Evolutionary conservation across 805 yeast species (phyloP), one percentile per base, ranked within the genome.

Genomic region (Jamesozyma lodderae): DNA sequence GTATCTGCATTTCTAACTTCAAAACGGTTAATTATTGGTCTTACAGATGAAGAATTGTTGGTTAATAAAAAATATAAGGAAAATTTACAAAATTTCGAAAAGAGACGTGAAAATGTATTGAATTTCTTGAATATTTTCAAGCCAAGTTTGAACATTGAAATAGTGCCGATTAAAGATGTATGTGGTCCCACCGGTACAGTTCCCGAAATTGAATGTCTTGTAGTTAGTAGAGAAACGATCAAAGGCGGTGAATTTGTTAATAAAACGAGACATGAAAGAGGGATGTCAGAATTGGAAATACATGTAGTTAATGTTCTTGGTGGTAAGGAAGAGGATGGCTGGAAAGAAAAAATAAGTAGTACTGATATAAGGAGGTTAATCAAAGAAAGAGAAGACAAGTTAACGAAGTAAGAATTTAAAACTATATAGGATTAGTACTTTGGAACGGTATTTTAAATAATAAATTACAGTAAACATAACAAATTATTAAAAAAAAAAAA

Each of bases 121-220:
- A 36, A 49, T 0, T 86, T 86, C 52, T 43, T 90, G 4, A 46
- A 51, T 1, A 48, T 64, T 20, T 51, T 77, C 9, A 67, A 67
- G 30, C 78, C 84, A 4, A 42, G 51, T 0, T 52, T 79, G 6
- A 40, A 44, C 0, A 62, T 76, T 9, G 75, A 77, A 21, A 63
- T 80, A 2, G 72, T 70, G 36, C 75, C 80, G 45, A 78, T 92
- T 33, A 71, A 77, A 42, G 97, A 92, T 55, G 72, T 88, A 0
- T 87, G 94, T 61, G 99, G 99, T 0, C 98, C 97, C 4, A 87
- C 98, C 0, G 95, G 86, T 0, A 69, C 72, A 10, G 69, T 81
- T 2, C 68, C 69, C 11, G 79, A 77, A 35, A 84, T 92, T 28
- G 83, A 88, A 47, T 81, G 87, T 0, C 67, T 92, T 29, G 77